Evolutionary conservation across 257 asterid genomes (phyloP).

Genomic region (Fraxinus cuspidata): DNA sequence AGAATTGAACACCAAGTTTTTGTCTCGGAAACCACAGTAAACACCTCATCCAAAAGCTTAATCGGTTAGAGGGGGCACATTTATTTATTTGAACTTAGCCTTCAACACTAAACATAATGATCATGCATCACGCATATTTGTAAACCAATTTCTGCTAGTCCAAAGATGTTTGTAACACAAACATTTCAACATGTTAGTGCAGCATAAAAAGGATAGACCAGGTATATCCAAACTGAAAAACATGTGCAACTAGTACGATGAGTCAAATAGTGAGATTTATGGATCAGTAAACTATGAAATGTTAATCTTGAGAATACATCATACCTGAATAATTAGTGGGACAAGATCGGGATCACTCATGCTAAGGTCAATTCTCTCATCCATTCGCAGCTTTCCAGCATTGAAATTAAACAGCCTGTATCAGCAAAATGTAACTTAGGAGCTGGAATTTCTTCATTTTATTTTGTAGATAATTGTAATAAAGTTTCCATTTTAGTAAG

Average conservation of each 20-base stretch:
- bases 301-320: slow-evolving; percentile 19
- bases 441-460: neutral
- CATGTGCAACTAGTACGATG: neutral
- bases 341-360: slow-evolving; percentile 98
- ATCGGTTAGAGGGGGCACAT: neutral
- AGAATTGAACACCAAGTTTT: neutral
- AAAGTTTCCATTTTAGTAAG: neutral
- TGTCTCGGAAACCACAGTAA: neutral
- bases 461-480: too few species aligned
- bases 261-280: neutral
- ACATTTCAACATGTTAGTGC: neutral
- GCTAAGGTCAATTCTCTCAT: slow-evolving; percentile 88
- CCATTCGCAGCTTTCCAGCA: slow-evolving; percentile 83
- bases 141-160: neutral
- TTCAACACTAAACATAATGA: neutral
- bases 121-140: neutral
- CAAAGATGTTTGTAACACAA: neutral
- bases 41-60: neutral
- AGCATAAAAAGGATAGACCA: neutral
- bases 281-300: slow-evolving; percentile 4
- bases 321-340: slow-evolving; percentile 94
- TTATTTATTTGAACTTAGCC: neutral
- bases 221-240: neutral
- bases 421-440: slow-evolving; percentile 15
- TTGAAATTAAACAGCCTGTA: slow-evolving; percentile 87